A percentile compares a stretch with the other conserved stretches of the same genome.
Evolutionary conservation across 306 rosid species (phyloP).

Genomic region (Chamaecrista fasciculata): DNA sequence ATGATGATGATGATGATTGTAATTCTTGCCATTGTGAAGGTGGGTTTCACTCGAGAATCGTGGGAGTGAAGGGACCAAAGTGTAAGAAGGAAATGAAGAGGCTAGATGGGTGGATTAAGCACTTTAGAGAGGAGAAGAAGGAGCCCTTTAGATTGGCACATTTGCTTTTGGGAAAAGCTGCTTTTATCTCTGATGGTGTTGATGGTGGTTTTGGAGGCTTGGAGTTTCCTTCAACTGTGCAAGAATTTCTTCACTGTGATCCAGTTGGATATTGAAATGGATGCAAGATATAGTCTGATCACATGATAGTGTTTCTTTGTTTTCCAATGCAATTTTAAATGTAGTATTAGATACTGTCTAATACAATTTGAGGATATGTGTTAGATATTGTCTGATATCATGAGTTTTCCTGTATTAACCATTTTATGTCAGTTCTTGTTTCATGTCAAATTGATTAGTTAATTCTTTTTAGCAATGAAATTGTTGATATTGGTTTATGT

Average conservation of each 20-base stretch:
- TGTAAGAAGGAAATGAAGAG: conserved; percentile 70
- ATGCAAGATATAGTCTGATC: too few species aligned
- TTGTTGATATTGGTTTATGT: neutral
- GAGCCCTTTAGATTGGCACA: conserved; percentile 83
- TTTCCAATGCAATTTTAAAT: too few species aligned
- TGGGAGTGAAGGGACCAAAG: conserved; percentile 77
- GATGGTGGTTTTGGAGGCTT: conserved; percentile 53
- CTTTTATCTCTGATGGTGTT: conserved; percentile 44
- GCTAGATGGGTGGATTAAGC: conserved; percentile 76
- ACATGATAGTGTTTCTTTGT: too few species aligned
- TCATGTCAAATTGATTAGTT: neutral
- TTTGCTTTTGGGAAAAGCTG: conserved; percentile 74
- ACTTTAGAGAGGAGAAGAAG: conserved; percentile 47
- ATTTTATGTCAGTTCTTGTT: too few species aligned
- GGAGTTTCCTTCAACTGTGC: conserved; percentile 71
- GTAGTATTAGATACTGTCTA: too few species aligned
- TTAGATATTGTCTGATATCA: too few species aligned
- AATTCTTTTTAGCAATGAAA: neutral
- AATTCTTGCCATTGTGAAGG: conserved; percentile 68
- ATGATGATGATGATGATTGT: conserved; percentile 31
- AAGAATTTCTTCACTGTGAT: conserved; percentile 64
- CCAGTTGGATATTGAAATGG: too few species aligned
- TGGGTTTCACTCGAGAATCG: conserved; percentile 82
- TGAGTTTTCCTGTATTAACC: too few species aligned
- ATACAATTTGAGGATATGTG: too few species aligned